phyloP scores from a whole-genome alignment of 2,329 filamentous ascomycete species.

The Aureobasidium sp. region DNA sequence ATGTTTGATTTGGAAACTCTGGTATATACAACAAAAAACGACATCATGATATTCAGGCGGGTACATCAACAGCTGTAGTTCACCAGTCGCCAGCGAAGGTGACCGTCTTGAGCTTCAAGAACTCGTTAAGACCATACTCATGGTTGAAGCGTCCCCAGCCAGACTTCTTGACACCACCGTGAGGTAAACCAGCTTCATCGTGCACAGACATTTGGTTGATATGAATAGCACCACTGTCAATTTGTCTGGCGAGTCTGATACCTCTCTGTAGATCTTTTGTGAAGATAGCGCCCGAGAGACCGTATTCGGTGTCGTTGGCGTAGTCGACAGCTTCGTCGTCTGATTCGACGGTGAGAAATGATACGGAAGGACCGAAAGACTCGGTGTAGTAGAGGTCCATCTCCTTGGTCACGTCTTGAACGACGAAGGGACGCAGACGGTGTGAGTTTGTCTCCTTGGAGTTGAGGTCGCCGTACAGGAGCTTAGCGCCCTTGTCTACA shows the following conservation, averaged over 20 bases:
- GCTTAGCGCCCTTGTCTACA: conserved; percentile 47
- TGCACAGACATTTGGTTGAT: conserved; percentile 46
- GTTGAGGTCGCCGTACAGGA: conserved; percentile 42
- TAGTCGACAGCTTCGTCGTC: conserved; percentile 65
- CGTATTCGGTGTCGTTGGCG: conserved; percentile 77
- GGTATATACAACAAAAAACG: not conserved
- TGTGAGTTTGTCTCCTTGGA: conserved; percentile 22
- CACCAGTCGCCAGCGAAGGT: conserved; percentile 16
- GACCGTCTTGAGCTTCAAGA: conserved; percentile 29
- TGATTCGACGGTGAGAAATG: conserved; percentile 53
- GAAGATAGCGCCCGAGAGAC: conserved; percentile 62
- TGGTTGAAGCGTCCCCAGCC: conserved; percentile 29
- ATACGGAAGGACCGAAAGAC: conserved; percentile 46
- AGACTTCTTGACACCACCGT: conserved; percentile 42
- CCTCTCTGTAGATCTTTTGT: conserved; percentile 52
- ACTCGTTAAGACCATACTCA: conserved; percentile 4
- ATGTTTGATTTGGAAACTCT: not conserved
- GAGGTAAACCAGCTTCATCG: conserved; percentile 39
- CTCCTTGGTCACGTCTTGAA: conserved; percentile 55
- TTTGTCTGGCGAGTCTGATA: conserved; percentile 33
- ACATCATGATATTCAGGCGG: not conserved
- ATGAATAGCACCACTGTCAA: conserved; percentile 52
- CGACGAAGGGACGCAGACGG: conserved; percentile 54
- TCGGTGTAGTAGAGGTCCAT: conserved; percentile 66
- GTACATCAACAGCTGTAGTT: not conserved